Conservation (phyloP, 768 basidiomycete genomes). For the Strobilomyces confusus region DNA sequence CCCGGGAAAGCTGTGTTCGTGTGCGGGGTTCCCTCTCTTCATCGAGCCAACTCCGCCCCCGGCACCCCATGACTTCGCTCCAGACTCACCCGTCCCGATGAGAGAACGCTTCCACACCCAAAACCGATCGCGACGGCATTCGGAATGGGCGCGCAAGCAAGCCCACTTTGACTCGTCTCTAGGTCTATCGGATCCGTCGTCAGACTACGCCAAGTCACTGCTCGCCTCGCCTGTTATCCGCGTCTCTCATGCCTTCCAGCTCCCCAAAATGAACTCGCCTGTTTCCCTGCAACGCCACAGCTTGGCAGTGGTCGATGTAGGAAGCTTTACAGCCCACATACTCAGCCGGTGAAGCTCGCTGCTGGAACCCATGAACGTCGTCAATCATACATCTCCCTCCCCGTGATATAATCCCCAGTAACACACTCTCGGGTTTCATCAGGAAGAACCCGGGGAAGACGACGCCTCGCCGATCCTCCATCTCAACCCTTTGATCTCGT, state of each 20-base stretch:
- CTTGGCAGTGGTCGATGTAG: constrained; percentile 84
- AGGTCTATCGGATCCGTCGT: constrained; percentile 76
- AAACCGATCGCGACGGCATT: constrained; percentile 45
- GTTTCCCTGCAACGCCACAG: constrained; percentile 72
- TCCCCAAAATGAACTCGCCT: constrained; percentile 55
- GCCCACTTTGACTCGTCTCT: neutral
- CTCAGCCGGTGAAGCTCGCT: constrained; percentile 61
- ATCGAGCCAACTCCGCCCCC: too few species aligned
- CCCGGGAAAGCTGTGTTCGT: too few species aligned
- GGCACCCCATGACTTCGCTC: constrained; percentile 36
- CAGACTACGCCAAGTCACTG: constrained; percentile 61
- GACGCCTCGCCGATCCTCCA: neutral
- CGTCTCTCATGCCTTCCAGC: constrained; percentile 37
- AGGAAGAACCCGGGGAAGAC: neutral
- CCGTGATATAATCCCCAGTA: too few species aligned
- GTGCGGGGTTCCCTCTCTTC: too few species aligned
- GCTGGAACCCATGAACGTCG: too few species aligned
- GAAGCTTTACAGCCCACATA: constrained; percentile 76
- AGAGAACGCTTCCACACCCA: constrained; percentile 56
- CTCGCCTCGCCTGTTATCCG: neutral
- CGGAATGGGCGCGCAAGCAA: constrained; percentile 77
- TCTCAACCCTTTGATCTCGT: too few species aligned
- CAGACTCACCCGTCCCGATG: constrained; percentile 48
- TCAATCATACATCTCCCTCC: too few species aligned
- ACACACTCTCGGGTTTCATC: too few species aligned